Evolutionary conservation across 495 filamentous ascomycete species (phyloP).

Genomic region (Neurospora sp.): DNA sequence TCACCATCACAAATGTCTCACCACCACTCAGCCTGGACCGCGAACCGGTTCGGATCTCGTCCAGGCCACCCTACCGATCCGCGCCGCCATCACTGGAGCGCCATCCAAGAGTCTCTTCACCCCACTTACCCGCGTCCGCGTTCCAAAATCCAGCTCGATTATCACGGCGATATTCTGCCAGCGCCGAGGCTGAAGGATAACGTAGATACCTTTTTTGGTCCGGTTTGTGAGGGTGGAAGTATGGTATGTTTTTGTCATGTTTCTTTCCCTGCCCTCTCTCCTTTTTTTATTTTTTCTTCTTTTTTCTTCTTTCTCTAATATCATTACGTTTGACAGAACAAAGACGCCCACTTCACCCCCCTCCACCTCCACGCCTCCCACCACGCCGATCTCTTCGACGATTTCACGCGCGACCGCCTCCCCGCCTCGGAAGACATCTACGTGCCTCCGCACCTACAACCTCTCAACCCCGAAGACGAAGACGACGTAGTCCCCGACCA

Average conservation of each 20-base stretch:
- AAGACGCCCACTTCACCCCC: slow-evolving; percentile 80
- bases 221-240: neutral
- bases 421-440: slow-evolving; percentile 67
- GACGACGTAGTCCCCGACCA: slow-evolving; percentile 96
- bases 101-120: neutral
- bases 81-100: neutral
- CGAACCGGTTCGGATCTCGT: neutral
- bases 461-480: slow-evolving; percentile 93
- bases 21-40: neutral
- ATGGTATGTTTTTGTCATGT: neutral
- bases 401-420: slow-evolving; percentile 61
- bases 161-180: neutral
- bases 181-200: neutral
- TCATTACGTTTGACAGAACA: slow-evolving; percentile 47
- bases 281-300: neutral
- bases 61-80: neutral
- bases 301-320: neutral
- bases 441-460: slow-evolving; percentile 80
- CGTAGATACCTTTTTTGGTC: neutral
- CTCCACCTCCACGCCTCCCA: slow-evolving; percentile 74
- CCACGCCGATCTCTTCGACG: slow-evolving; percentile 87
- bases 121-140: neutral
- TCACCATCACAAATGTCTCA: neutral
- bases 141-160: neutral
- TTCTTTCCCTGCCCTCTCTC: neutral